Percentiles rank a stretch among this genome's conserved stretches.
Evolutionary conservation across 305 asterid genomes (phyloP).

Genomic region (Fraxinus greggii): DNA sequence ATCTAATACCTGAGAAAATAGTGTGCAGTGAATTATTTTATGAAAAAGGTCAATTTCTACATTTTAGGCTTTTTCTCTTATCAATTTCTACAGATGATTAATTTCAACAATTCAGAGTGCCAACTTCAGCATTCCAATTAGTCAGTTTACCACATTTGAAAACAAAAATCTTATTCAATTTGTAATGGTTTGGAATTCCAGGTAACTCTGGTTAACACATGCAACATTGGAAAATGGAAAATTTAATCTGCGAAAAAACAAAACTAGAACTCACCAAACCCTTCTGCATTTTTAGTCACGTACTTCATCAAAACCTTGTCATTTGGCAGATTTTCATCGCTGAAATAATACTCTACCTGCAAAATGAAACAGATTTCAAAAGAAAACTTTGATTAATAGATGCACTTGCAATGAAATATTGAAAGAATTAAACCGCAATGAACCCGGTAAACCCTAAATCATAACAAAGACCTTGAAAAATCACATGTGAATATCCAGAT

Average conservation of each 20-base stretch:
- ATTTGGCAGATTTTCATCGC: conserved; percentile 78
- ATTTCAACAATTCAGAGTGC: background rate
- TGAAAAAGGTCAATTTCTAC: background rate
- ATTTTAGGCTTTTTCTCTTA: background rate
- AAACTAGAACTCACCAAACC: conserved; percentile 58
- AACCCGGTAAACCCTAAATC: background rate
- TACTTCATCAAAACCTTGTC: conserved; percentile 77
- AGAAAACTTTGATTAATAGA: conserved; percentile 4
- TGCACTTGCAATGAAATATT: background rate
- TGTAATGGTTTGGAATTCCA: background rate
- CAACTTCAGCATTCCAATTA: background rate
- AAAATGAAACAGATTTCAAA: conserved; percentile 21
- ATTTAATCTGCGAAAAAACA: background rate
- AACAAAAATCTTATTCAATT: background rate
- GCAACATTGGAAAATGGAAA: conserved; percentile 2
- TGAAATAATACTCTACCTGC: conserved; percentile 91
- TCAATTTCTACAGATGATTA: background rate
- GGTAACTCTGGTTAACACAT: background rate
- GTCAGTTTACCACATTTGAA: background rate
- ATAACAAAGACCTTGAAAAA: conserved; percentile 1
- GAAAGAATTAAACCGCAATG: background rate
- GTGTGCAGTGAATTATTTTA: background rate
- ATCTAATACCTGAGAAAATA: conserved; percentile 8
- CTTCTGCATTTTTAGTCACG: conserved; percentile 55
- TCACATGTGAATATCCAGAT: background rate